Base-by-base conservation (phyloP, 1,284 basidiomycete species). In the Ganoderma meredithae region DNA sequence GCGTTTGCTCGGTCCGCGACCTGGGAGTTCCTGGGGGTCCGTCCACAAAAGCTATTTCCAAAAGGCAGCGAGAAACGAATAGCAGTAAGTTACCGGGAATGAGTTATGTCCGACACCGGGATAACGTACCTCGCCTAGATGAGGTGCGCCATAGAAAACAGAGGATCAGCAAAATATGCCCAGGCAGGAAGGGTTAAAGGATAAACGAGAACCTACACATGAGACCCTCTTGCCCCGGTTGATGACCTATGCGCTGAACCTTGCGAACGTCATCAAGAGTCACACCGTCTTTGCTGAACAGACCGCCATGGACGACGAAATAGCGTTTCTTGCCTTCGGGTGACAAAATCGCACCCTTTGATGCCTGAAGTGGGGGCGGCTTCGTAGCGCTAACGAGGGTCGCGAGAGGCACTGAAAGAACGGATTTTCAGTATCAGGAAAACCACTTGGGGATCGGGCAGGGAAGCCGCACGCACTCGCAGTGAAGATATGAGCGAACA, bases 1-100 rank as follows among this genome's bases (percentile, higher is more conserved):
- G 63, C 98, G 90, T 86, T 99, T 99, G 77, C 95, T 97, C 5
- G 97, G 97, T 0, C 97, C 97, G 49, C 98, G 90, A n/a, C 98
- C 98, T 15, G 90, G 90, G 58, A 85, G 79, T 53, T 93, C 91
- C 81, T 99, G 97, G 31, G 98, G 97, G 82, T 99, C 98, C 9
- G 96, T 98, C 96, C 96, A 98, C 27, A 98, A 85, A 36, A 91
- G 79, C 87, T 90, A 65, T 60, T 40, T 17, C 36, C 43, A 31
- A 52, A n/a, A 12, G 10, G 60, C 63, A 64, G 55, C 53, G 36
- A 60, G 19, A n/a, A 19, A 31, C 9, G 22, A n/a, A 1, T n/a
- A 10, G 2, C 6, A 12, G 36, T 40, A n/a, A 41, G 19, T 41
- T 43, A 36, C 58, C 59, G 6, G 65, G 59, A 19, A 25, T 17